A percentile compares a stretch with the other conserved stretches of the same genome.
Evolutionary conservation across 352 stramenopile species (phyloP).

Genomic region (Pythium dissotocum): DNA sequence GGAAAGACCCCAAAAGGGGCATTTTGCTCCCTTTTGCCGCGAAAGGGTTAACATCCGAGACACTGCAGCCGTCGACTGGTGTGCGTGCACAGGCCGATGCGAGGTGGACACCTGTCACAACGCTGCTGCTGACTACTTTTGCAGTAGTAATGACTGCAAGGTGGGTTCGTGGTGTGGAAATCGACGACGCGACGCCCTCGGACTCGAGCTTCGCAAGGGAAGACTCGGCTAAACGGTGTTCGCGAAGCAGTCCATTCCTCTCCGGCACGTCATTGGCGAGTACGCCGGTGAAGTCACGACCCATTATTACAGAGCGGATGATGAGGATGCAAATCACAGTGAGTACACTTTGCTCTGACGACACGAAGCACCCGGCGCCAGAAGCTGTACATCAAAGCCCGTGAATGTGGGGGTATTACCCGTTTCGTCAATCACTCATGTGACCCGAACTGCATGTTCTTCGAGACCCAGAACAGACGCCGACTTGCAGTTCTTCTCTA

Average conservation of each 20-base stretch:
- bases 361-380: background rate
- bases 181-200: too few species aligned
- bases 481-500: slow-evolving; percentile 4
- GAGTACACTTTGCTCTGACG: slow-evolving; percentile 4
- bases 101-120: slow-evolving; percentile 3
- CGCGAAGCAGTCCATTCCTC: too few species aligned
- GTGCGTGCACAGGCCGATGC: background rate
- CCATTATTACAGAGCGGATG: background rate
- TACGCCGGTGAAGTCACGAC: slow-evolving; percentile 1
- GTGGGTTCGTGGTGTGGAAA: too few species aligned
- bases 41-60: too few species aligned
- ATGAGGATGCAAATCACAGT: background rate
- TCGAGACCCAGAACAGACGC: slow-evolving; percentile 8
- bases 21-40: too few species aligned
- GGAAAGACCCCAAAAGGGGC: too few species aligned
- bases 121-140: background rate
- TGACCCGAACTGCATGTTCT: slow-evolving; percentile 7
- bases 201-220: too few species aligned
- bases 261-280: slow-evolving; percentile 2
- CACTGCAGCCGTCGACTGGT: slow-evolving; percentile 2
- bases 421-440: slow-evolving; percentile 18
- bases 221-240: too few species aligned
- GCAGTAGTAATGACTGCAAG: slow-evolving; percentile 7
- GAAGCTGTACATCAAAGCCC: slow-evolving; percentile 8
- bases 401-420: slow-evolving; percentile 1